Conservation (phyloP, 768 basidiomycete genomes). For the Leucosporidium yakuticum region DNA sequence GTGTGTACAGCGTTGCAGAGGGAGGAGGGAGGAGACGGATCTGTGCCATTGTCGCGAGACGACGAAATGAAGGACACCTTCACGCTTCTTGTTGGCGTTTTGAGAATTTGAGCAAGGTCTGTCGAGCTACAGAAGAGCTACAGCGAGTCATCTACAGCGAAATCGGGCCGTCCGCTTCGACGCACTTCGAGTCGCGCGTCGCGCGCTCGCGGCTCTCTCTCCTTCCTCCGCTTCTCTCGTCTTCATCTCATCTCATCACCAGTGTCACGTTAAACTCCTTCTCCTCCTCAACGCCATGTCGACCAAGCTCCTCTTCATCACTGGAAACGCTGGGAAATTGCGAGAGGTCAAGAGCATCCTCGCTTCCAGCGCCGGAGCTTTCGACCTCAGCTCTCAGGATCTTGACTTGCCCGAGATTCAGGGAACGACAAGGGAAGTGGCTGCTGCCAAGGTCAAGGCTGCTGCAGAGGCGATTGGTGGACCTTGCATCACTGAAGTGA, state of each 20-base stretch:
- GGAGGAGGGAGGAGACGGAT: no score
- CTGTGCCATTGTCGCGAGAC: no score
- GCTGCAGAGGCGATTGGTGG: conserved; percentile 67
- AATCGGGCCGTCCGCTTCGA: no score
- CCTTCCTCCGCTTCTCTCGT: not conserved
- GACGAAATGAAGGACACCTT: no score
- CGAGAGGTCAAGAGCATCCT: conserved; percentile 77
- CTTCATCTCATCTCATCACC: not conserved
- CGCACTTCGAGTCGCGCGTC: not conserved
- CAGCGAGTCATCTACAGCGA: no score
- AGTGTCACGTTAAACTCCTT: no score
- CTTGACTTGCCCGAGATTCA: conserved; percentile 90
- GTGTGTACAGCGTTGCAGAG: no score
- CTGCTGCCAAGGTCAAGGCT: conserved; percentile 72
- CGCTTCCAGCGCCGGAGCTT: conserved; percentile 52
- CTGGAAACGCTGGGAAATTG: conserved; percentile 88
- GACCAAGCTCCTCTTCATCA: conserved; percentile 49
- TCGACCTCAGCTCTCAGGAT: conserved; percentile 69
- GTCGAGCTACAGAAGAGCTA: no score
- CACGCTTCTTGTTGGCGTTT: no score
- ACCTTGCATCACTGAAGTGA: conserved; percentile 58
- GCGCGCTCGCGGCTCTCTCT: not conserved
- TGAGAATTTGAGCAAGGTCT: no score
- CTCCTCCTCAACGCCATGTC: not conserved
- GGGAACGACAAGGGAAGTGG: conserved; percentile 84